Evolutionary conservation across 257 asterid genomes (phyloP), one percentile per base, ranked within the genome.

Genomic region (Catharanthus roseus): DNA sequence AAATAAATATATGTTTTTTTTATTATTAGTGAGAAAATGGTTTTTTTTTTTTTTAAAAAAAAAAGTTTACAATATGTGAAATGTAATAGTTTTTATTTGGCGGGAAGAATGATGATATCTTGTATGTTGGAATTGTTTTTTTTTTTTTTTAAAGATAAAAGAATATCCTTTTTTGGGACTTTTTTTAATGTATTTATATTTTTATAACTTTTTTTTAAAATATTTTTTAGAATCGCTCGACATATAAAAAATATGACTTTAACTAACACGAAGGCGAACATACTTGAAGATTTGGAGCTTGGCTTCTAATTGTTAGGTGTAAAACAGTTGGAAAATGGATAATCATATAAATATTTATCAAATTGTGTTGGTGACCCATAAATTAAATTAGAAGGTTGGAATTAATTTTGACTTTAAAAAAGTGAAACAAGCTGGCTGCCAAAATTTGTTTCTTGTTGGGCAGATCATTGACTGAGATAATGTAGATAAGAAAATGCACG

Each of bases 281-380:
- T n/a, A n/a, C n/a, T n/a, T n/a, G n/a, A n/a, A n/a, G n/a, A n/a
- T n/a, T n/a, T n/a, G n/a, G n/a, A n/a, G n/a, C n/a, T 23, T 2
- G 5, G 0, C 38, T 23, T 21, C 21, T 65, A 41, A 68, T 72
- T 72, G 68, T 66, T 72, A 38, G 77, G 77, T 72, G 74, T 55
- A 50, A 72, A 38, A 70, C 51, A 36, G 77, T 67, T 77, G 55
- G 70, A 77, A 58, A 33, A 34, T 28, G 39, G 15, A 33, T 62
- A 5, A 8, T 38, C 42, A 38, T 38, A 38, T 38, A 38, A 38
- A 69, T 38, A 64, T 42, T 3, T 42, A 4, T 42, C 29, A 9
- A 42, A n/a, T 38, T 28, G 1, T 72, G 50, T 47, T 61, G 75
- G 63, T 72, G 10, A 62, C 75, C 75, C 33, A 64, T 39, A 72